Percentiles rank a stretch among this genome's conserved stretches.
Evolutionary conservation across 1,139 yeast genomes (phyloP).

Genomic region (Blastobotrys ciferrii): DNA sequence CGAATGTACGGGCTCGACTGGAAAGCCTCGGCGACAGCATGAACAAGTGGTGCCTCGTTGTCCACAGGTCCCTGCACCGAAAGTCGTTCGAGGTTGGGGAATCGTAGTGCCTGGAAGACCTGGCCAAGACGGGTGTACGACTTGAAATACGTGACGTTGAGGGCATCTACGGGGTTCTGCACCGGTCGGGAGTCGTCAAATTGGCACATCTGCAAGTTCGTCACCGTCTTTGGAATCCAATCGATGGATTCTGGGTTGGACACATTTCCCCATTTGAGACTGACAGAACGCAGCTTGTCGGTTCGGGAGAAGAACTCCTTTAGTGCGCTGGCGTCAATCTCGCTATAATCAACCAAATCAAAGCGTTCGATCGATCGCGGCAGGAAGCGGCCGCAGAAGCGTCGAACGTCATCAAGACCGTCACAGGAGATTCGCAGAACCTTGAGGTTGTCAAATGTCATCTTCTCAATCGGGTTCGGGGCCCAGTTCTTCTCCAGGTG

Average conservation of each 20-base stretch:
- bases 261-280: slow-evolving; percentile 19
- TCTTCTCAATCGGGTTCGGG: slow-evolving; percentile 5
- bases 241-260: slow-evolving; percentile 15
- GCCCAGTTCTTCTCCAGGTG: slow-evolving; percentile 9
- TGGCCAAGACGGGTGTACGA: slow-evolving; percentile 17
- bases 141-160: slow-evolving; percentile 18
- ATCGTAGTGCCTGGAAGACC: slow-evolving; percentile 14
- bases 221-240: slow-evolving; percentile 18
- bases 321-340: slow-evolving; percentile 12
- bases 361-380: slow-evolving; percentile 17
- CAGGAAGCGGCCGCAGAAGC: slow-evolving; percentile 12
- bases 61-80: slow-evolving; percentile 19
- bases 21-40: slow-evolving; percentile 13
- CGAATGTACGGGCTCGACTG: slow-evolving; percentile 11
- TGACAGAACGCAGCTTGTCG: slow-evolving; percentile 12
- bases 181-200: slow-evolving; percentile 9
- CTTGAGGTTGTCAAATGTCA: slow-evolving; percentile 16
- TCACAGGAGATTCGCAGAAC: slow-evolving; percentile 15
- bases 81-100: slow-evolving; percentile 18
- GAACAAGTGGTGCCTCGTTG: slow-evolving; percentile 14
- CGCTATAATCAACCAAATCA: slow-evolving; percentile 16
- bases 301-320: slow-evolving; percentile 13
- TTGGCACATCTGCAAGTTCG: slow-evolving; percentile 16
- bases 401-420: slow-evolving; percentile 14
- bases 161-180: slow-evolving; percentile 8